phyloP scores from a whole-genome alignment of 1,139 yeast species.

The Sugiyamaella paludigena region DNA sequence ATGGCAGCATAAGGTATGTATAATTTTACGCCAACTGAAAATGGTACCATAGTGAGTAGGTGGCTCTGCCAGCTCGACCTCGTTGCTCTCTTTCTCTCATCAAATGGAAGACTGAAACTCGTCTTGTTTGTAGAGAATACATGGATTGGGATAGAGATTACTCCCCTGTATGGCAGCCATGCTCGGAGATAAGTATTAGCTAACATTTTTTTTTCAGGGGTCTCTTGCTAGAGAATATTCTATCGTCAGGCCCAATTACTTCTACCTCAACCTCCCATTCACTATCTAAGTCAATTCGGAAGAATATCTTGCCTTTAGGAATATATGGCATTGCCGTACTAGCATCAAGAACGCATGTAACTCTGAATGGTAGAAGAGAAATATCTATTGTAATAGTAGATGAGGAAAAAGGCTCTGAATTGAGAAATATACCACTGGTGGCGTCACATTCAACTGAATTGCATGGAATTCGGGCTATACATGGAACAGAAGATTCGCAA shows the following conservation, averaged over 20 bases:
- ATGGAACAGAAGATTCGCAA: conserved; percentile 7
- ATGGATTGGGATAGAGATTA: too few species aligned
- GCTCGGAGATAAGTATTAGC: neutral
- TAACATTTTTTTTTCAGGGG: conserved; percentile 1
- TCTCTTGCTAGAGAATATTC: conserved; percentile 13
- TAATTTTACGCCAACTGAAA: neutral
- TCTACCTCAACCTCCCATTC: neutral
- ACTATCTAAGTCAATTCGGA: neutral
- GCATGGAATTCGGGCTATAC: conserved; percentile 21
- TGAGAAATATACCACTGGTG: neutral
- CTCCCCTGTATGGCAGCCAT: too few species aligned
- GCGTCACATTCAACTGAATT: conserved; percentile 20
- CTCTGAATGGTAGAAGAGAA: conserved; percentile 14
- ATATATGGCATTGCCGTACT: conserved; percentile 2
- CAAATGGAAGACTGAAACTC: too few species aligned
- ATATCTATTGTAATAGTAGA: conserved; percentile 4
- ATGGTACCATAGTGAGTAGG: too few species aligned
- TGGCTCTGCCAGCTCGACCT: too few species aligned
- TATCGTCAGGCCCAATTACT: conserved; percentile 13
- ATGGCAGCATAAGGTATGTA: conserved; percentile 13
- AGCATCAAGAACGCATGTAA: neutral
- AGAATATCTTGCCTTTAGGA: neutral
- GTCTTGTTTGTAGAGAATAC: too few species aligned
- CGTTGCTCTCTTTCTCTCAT: too few species aligned
- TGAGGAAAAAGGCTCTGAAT: neutral